A percentile compares a stretch with the other conserved stretches of the same genome.
Conservation (phyloP, 331 rosid genomes). For the Cydonia oblonga region DNA sequence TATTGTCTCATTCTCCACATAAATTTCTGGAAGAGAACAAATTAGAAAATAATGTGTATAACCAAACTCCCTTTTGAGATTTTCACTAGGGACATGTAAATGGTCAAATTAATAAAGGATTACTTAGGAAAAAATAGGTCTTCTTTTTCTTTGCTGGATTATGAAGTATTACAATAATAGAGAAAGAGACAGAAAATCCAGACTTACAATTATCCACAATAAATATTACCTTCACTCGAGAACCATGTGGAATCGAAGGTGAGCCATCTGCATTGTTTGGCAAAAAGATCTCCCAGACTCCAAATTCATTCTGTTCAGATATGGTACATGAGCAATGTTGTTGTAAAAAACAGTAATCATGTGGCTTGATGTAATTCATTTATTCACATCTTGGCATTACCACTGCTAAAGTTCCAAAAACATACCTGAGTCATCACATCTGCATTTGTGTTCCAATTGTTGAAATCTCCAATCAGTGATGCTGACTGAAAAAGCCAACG, state of each 20-base stretch:
- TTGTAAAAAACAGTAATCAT: background rate
- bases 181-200: background rate
- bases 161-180: background rate
- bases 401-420: slow-evolving; percentile 1
- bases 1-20: background rate
- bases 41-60: background rate
- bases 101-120: background rate
- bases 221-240: slow-evolving; percentile 81
- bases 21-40: background rate
- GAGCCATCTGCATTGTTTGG: slow-evolving; percentile 90
- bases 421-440: slow-evolving; percentile 80
- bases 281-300: slow-evolving; percentile 94
- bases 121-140: background rate
- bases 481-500: slow-evolving; percentile 68
- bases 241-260: slow-evolving; percentile 82
- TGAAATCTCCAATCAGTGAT: slow-evolving; percentile 87
- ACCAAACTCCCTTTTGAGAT: background rate
- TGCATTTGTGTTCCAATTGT: slow-evolving; percentile 89
- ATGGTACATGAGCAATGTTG: slow-evolving; percentile 9
- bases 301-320: slow-evolving; percentile 76
- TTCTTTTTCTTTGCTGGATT: background rate
- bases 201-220: background rate
- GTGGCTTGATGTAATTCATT: background rate
- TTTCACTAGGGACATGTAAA: background rate
- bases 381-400: background rate